Evolutionary conservation across 2,329 filamentous ascomycete species (phyloP), one percentile per base, ranked within the genome.

Genomic region (Exophiala viscosa): DNA sequence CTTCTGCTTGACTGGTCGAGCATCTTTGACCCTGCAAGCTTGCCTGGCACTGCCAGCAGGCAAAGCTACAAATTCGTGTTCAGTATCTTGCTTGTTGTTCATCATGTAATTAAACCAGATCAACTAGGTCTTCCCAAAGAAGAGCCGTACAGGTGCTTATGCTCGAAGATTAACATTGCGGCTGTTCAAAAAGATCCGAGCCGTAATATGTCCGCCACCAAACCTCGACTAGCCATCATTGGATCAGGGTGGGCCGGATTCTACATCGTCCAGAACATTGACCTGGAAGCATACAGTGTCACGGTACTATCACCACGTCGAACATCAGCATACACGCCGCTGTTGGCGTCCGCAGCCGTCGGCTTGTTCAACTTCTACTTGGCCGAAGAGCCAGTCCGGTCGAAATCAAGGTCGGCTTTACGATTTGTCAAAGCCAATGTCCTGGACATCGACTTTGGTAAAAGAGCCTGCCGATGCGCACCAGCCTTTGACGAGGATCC

Each of bases 351-450:
- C 33, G 73, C 72, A 15, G 73, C 74, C 6, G 72, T 70, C 40
- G 72, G 70, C 1, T 66, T 74, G 28, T 75, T 75, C 65, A 67
- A 74, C 48, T 73, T 74, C 54, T 66, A 70, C 17, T 66, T 75
- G 1, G 73, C 73, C 15, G 73, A 76, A 57, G 73, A 75, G 57
- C 71, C 73, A 0, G 60, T 76, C 5, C 66, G 72, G 9, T 63
- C 69, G 15, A 65, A 67, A 35, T 59, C 64, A 32, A 60, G 66
- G 6, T 56, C 53, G 2, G 56, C 60, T 2, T 45, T 70, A 11
- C 57, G 63, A 34, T 73, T 70, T 54, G 65, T 70, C 63, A 74
- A 76, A 60, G 73, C 72, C 20, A 64, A 62, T 14, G 73, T 70
- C 3, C 60, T 67, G 14, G 50, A 60, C 46, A 66, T 76, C 34